Conservation (phyloP, 2,329 filamentous ascomycete species). For the Mycogone perniciosa region DNA sequence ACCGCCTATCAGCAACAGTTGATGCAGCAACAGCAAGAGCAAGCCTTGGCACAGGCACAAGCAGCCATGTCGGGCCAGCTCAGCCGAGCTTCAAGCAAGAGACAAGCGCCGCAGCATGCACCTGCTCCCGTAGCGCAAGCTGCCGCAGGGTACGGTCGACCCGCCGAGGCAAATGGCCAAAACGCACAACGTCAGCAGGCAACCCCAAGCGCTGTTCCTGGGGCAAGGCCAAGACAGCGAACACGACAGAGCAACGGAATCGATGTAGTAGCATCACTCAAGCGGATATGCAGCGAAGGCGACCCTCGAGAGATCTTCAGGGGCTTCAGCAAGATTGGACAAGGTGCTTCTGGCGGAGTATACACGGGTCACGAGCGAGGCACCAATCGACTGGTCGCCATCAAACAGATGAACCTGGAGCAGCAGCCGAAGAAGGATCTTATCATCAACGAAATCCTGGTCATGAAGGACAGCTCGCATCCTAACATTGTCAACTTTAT, state of each 20-base stretch:
- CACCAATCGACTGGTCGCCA: constrained; percentile 84
- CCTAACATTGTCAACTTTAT: constrained; percentile 99
- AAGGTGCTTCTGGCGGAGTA: constrained; percentile 93
- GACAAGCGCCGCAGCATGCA: constrained; percentile 38
- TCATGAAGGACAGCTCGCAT: constrained; percentile 98
- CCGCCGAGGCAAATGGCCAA: constrained; percentile 27
- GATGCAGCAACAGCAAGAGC: constrained; percentile 78
- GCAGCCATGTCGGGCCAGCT: constrained; percentile 68
- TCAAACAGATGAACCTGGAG: constrained; percentile 99
- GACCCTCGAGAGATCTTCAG: constrained; percentile 86
- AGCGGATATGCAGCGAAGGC: constrained; percentile 82
- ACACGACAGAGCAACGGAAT: constrained; percentile 71
- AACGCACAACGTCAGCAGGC: constrained; percentile 25
- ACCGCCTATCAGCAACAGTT: constrained; percentile 55
- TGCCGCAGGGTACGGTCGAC: constrained; percentile 25
- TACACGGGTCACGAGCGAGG: constrained; percentile 83
- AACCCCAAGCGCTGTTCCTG: constrained; percentile 38
- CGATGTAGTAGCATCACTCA: constrained; percentile 77
- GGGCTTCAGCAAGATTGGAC: constrained; percentile 88
- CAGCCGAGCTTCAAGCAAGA: constrained; percentile 67
- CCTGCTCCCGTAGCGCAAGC: constrained; percentile 19
- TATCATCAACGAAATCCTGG: constrained; percentile 97
- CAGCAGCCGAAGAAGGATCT: constrained; percentile 98
- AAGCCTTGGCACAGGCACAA: constrained; percentile 73
- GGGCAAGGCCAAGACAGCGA: constrained; percentile 67